Evolutionary conservation across 1,284 basidiomycete species (phyloP).

Genomic region (Fomitopsis palustris): DNA sequence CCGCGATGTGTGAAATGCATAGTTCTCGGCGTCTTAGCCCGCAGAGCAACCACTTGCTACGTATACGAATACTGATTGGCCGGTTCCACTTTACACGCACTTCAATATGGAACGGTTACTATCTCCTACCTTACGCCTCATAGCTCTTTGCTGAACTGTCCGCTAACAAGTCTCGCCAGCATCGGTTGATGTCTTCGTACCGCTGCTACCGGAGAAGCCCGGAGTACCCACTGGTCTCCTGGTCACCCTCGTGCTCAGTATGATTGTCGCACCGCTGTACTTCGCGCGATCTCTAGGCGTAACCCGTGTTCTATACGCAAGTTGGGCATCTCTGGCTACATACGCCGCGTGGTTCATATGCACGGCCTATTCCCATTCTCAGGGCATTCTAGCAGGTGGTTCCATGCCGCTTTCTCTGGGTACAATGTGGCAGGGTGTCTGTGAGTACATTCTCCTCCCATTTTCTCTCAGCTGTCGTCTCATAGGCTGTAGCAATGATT

Average conservation of each 20-base stretch:
- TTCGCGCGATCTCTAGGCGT: conserved; percentile 50
- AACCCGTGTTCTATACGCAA: conserved; percentile 48
- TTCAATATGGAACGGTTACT: too few relatives aligned
- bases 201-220: conserved; percentile 35
- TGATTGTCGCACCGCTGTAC: conserved; percentile 46
- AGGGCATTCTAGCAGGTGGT: conserved; percentile 37
- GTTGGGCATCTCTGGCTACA: conserved; percentile 52
- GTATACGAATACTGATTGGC: too few relatives aligned
- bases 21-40: too few relatives aligned
- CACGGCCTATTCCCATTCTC: conserved; percentile 45
- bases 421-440: conserved; percentile 57
- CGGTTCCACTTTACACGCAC: too few relatives aligned
- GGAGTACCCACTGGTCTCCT: conserved; percentile 31
- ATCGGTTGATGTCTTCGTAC: conserved; percentile 47
- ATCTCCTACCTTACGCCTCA: too few relatives aligned
- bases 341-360: conserved; percentile 59
- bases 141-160: background rate
- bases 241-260: conserved; percentile 36
- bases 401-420: conserved; percentile 40
- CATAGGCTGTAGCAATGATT: conserved; percentile 36
- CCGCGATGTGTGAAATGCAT: too few relatives aligned
- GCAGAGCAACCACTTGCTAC: too few relatives aligned
- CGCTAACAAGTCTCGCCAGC: conserved; percentile 31
- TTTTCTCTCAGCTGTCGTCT: background rate
- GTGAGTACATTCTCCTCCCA: conserved; percentile 37